Evolutionary conservation across 2,329 filamentous ascomycete species (phyloP).

Genomic region (Cadophora gregata): DNA sequence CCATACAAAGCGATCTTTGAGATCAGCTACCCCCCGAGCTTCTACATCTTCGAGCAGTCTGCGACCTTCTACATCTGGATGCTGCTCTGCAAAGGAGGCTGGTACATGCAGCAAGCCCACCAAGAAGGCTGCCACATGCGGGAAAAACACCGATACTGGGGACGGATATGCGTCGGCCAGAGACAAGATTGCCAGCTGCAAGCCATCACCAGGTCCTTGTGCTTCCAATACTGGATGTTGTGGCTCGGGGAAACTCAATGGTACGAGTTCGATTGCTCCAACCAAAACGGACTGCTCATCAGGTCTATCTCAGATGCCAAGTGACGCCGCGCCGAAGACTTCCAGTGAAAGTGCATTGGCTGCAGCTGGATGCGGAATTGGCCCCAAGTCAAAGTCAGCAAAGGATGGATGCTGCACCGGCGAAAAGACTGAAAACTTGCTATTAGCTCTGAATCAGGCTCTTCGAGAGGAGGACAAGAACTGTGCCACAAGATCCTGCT

Average conservation of each 20-base stretch:
- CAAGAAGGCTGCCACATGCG: neutral
- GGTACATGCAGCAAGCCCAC: neutral
- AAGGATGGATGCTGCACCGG: neutral
- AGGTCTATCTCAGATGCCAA: neutral
- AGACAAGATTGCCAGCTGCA: neutral
- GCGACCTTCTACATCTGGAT: neutral
- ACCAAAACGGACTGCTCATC: constrained; percentile 3
- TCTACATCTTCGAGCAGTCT: neutral
- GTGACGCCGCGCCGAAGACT: neutral
- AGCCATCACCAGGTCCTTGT: neutral
- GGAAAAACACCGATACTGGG: neutral
- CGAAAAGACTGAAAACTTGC: neutral
- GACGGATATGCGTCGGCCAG: neutral
- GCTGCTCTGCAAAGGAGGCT: neutral
- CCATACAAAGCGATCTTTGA: constrained; percentile 3
- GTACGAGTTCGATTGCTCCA: neutral
- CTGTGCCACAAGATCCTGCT: neutral
- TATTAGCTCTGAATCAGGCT: neutral
- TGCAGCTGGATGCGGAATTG: neutral
- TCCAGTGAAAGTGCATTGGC: neutral
- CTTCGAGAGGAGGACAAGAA: neutral
- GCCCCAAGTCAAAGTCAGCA: too few relatives aligned
- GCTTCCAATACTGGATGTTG: neutral
- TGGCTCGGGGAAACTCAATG: neutral
- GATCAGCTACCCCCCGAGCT: neutral